These are phyloP conservation scores for Nakazawaea anatomiae DNA, from an alignment of 805 yeast species.

Conservation along the genomic window DNA sequence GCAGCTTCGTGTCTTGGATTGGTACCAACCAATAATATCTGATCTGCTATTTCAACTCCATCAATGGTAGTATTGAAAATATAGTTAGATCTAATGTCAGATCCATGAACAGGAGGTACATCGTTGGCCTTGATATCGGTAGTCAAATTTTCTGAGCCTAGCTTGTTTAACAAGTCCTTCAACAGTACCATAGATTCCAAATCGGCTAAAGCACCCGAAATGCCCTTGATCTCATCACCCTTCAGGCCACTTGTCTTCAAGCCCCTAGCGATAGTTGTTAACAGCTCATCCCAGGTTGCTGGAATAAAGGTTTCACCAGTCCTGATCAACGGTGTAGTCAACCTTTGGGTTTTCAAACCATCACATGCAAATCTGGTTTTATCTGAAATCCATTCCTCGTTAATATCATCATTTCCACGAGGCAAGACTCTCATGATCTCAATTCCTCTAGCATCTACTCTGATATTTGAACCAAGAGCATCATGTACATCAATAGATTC, in stretches of 20 bases:
- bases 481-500: constrained; percentile 83
- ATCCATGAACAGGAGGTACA: constrained; percentile 56
- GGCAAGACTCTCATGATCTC: constrained; percentile 87
- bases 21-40: constrained; percentile 73
- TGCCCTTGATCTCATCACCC: constrained; percentile 71
- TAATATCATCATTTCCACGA: constrained; percentile 77
- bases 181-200: constrained; percentile 79
- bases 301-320: constrained; percentile 62
- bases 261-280: constrained; percentile 61
- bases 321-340: constrained; percentile 74
- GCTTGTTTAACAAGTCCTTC: constrained; percentile 69
- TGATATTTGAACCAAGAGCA: constrained; percentile 74
- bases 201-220: constrained; percentile 77
- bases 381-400: constrained; percentile 90
- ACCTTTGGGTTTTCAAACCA: constrained; percentile 80
- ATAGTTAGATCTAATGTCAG: constrained; percentile 73
- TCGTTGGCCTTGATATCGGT: constrained; percentile 60
- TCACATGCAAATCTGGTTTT: constrained; percentile 82
- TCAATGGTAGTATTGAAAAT: constrained; percentile 73
- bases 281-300: constrained; percentile 86
- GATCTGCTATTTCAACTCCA: constrained; percentile 81
- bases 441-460: constrained; percentile 83
- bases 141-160: constrained; percentile 77
- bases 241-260: constrained; percentile 48
- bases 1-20: constrained; percentile 91